Base-by-base conservation (phyloP, 257 asterid species). In the Plantago ovata region DNA sequence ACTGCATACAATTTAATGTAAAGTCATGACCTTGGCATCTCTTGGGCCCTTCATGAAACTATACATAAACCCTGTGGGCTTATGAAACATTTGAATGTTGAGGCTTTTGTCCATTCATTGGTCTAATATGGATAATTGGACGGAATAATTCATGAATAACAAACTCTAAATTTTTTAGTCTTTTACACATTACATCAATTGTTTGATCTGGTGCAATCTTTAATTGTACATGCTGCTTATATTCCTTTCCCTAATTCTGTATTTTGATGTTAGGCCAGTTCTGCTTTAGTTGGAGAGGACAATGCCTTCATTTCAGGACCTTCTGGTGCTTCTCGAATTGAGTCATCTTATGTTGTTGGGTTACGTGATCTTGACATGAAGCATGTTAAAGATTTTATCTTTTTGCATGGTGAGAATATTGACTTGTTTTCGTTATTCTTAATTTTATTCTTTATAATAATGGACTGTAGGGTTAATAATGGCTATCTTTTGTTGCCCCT, bases 341-440 rank as follows among this genome's bases (percentile, higher is more conserved):
- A 88, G 69, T 92, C 98, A 56, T 88, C 98, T 41, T 88, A 85
- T 64, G 62, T 77, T 62, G 70, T 88, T 75, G 82, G 76, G 61
- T 66, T 92, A 62, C 82, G 90, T 48, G 95, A 88, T 79, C 88
- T 92, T 74, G 95, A 85, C 60, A 83, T 92, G 95, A 92, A 84
- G 80, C 96, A 92, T 56, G 86, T 92, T 28, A 88, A 88, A 72
- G 96, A 92, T 73, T 81, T 92, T 65, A 69, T 77, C 72, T 88
- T 88, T 72, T 60, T 92, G 68, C 81, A 92, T 67, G 98, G 98
- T 91, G 75, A 84, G 95, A 44, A 47, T 65, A 63, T 75, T 55
- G 50, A 48, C 46, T 69, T 64, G 48, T 44, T 58, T 68, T 67
- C 56, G 40, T 55, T 58, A 52, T 13, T 41, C 61, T 48, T 44